These are phyloP conservation scores for Yamadazyma sp. DNA, from an alignment of 1,139 yeast genomes.

Conservation along the genomic window DNA sequence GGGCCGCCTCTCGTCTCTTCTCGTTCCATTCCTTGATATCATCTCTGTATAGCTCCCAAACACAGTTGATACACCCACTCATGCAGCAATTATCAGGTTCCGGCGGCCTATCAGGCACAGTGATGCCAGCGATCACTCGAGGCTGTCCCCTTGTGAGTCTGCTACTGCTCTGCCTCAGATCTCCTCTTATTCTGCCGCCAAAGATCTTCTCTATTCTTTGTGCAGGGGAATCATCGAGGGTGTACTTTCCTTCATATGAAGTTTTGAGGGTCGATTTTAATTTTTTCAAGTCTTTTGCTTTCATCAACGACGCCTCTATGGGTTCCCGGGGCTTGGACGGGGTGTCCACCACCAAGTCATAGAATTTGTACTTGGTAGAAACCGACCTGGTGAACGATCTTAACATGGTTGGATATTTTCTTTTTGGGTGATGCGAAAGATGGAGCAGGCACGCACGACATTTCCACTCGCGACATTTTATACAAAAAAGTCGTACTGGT, in stretches of 20 bases:
- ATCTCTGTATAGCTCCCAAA: slow-evolving; percentile 90
- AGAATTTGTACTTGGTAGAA: slow-evolving; percentile 27
- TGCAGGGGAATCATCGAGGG: slow-evolving; percentile 38
- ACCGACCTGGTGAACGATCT: slow-evolving; percentile 3
- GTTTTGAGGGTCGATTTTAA: slow-evolving; percentile 23
- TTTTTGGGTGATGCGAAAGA: background rate
- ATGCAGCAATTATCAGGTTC: slow-evolving; percentile 97
- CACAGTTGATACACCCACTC: slow-evolving; percentile 97
- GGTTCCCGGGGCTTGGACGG: slow-evolving; percentile 28
- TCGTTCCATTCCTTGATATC: slow-evolving; percentile 81
- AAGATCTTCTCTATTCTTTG: slow-evolving; percentile 52
- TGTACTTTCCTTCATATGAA: slow-evolving; percentile 49
- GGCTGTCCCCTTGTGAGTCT: slow-evolving; percentile 45
- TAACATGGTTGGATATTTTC: background rate
- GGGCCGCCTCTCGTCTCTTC: slow-evolving; percentile 60
- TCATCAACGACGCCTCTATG: slow-evolving; percentile 31
- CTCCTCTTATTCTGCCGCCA: slow-evolving; percentile 61
- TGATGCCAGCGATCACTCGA: slow-evolving; percentile 62
- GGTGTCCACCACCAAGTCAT: slow-evolving; percentile 38
- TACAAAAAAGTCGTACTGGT: no score
- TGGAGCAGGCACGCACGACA: background rate
- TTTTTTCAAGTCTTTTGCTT: slow-evolving; percentile 18
- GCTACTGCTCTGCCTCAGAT: slow-evolving; percentile 50
- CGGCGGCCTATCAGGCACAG: slow-evolving; percentile 75
- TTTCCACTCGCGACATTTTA: background rate